phyloP scores from a whole-genome alignment of 495 filamentous ascomycete genomes.

The Aspergillus funiculosus region DNA sequence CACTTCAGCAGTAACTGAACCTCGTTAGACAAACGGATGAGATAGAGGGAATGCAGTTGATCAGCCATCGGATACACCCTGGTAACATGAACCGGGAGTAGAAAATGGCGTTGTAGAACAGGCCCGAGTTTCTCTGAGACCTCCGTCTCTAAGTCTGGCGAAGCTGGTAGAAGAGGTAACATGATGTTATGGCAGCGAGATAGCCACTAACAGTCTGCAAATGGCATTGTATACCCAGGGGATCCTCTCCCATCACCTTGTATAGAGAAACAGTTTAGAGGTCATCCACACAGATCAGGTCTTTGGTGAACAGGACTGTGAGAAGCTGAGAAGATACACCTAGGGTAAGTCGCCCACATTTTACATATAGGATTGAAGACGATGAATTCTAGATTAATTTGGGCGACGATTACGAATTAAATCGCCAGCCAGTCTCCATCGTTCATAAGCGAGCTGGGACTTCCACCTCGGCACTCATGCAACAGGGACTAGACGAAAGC shows the following conservation, averaged over 20 bases:
- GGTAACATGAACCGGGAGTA: conserved; percentile 36
- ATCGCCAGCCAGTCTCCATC: conserved; percentile 5
- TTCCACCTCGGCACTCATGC: too few species aligned
- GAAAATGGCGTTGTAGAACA: conserved; percentile 37
- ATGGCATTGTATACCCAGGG: not conserved
- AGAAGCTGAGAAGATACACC: not conserved
- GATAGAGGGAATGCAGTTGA: conserved; percentile 49
- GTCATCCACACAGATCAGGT: not conserved
- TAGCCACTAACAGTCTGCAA: not conserved
- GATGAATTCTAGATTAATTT: conserved; percentile 1
- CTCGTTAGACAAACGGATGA: conserved; percentile 50
- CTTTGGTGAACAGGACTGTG: not conserved
- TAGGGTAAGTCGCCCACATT: not conserved
- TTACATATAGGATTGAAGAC: too few species aligned
- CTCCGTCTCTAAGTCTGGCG: conserved; percentile 16
- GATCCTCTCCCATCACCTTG: not conserved
- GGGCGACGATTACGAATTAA: not conserved
- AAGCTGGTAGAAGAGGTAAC: conserved; percentile 15
- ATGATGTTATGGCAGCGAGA: conserved; percentile 7
- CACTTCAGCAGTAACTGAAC: conserved; percentile 48
- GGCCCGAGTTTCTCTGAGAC: conserved; percentile 33
- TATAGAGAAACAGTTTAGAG: not conserved
- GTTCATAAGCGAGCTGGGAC: not conserved
- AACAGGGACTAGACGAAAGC: not conserved
- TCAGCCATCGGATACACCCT: conserved; percentile 40